Percentiles rank a stretch among this genome's conserved stretches.
Conservation (phyloP, 306 rosid species). For the Oemleria cerasiformis region DNA sequence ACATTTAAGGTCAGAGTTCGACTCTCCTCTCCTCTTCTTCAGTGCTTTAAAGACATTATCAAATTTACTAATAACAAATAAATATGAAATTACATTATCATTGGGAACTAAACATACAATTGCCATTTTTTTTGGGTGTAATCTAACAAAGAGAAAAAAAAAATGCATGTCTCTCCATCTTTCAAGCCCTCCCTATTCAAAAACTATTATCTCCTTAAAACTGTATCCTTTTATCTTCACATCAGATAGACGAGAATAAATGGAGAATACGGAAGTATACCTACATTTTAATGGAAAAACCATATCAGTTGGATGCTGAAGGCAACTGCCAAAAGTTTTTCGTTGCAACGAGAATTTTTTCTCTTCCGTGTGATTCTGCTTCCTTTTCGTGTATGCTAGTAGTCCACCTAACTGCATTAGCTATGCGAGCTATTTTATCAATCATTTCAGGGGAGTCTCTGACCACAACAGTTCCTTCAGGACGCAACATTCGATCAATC, state of each 20-base stretch:
- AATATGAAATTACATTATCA: conserved; percentile 32
- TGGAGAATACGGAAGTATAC: conserved; percentile 31
- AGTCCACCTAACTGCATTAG: conserved; percentile 70
- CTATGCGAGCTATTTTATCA: conserved; percentile 68
- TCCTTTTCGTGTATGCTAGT: conserved; percentile 64
- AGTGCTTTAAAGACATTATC: background rate
- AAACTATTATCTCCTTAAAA: conserved; percentile 35
- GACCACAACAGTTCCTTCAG: conserved; percentile 78
- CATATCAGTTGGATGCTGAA: conserved; percentile 43
- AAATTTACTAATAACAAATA: conserved; percentile 13
- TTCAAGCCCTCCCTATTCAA: conserved; percentile 32
- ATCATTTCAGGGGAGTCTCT: conserved; percentile 79
- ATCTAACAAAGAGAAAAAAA: conserved; percentile 17
- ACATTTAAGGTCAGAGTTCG: background rate
- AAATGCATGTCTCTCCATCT: conserved; percentile 36
- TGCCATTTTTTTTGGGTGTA: conserved; percentile 30
- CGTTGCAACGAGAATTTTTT: conserved; percentile 72
- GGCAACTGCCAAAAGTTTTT: conserved; percentile 69
- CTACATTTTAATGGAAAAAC: conserved; percentile 30
- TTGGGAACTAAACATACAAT: conserved; percentile 19
- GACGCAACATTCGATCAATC: conserved; percentile 86
- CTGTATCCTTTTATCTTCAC: conserved; percentile 30
- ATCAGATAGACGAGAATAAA: conserved; percentile 15
- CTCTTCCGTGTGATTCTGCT: conserved; percentile 70
- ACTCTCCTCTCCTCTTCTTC: background rate